Percentiles rank a stretch among this genome's conserved stretches.
Conservation (phyloP, 2,329 filamentous ascomycete species). For the Byssoonygena ceratinophila region DNA sequence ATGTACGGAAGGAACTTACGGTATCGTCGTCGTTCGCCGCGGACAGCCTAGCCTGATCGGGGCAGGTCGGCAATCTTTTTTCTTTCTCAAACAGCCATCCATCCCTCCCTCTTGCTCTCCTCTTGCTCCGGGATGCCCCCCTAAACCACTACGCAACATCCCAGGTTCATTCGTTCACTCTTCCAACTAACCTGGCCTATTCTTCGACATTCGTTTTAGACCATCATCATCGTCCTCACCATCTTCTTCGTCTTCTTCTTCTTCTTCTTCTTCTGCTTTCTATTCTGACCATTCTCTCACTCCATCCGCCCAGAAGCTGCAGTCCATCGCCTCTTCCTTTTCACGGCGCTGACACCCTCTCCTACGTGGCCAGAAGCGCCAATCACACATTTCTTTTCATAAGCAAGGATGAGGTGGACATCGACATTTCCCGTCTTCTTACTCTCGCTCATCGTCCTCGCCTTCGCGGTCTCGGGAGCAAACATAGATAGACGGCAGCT, state of each 20-base stretch:
- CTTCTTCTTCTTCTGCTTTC: neutral
- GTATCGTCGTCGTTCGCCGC: neutral
- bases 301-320: neutral
- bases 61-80: neutral
- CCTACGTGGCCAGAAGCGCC: too few species aligned
- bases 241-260: neutral
- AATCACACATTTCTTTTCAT: neutral
- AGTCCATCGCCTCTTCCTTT: neutral
- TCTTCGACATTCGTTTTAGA: neutral
- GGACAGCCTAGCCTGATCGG: neutral
- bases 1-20: neutral
- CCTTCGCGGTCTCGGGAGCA: constrained; percentile 10
- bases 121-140: neutral
- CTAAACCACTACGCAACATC: neutral
- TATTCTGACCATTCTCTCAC: neutral
- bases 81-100: neutral
- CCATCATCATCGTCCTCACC: neutral
- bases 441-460: constrained; percentile 15
- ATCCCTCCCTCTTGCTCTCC: neutral
- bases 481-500: constrained; percentile 7
- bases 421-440: constrained; percentile 16
- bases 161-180: neutral
- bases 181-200: neutral
- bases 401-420: constrained; percentile 18
- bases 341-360: neutral